These are phyloP conservation scores for Colletotrichum paranaense DNA, from an alignment of 2,329 filamentous ascomycete genomes.

Conservation along the genomic window DNA sequence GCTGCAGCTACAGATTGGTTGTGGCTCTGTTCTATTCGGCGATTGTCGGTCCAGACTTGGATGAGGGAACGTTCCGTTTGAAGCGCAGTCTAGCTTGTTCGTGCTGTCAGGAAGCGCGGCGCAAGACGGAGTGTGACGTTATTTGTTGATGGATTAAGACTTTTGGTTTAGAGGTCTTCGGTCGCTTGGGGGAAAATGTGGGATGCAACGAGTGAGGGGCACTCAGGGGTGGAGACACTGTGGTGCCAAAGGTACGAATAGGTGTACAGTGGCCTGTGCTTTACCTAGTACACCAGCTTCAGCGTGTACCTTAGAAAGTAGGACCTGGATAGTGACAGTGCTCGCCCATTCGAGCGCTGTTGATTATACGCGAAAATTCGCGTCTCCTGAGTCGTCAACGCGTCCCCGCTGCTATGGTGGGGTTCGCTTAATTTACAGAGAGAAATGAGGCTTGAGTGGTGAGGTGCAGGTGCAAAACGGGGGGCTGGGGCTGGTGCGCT, in stretches of 20 bases:
- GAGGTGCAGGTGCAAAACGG: constrained; percentile 18
- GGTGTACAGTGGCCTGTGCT: constrained; percentile 3
- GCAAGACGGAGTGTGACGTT: constrained; percentile 30
- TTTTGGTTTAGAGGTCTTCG: constrained; percentile 27
- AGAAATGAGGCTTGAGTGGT: constrained; percentile 22
- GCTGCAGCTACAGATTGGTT: constrained; percentile 5
- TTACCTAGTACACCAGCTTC: background rate
- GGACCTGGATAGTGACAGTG: background rate
- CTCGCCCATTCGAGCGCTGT: background rate
- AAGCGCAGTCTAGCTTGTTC: background rate
- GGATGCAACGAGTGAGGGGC: constrained; percentile 18
- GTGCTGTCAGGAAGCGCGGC: constrained; percentile 4
- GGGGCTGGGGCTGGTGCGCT: constrained; percentile 33
- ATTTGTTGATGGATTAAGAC: constrained; percentile 33
- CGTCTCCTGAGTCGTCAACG: constrained; percentile 23
- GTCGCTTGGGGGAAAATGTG: constrained; percentile 27
- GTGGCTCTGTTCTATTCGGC: background rate
- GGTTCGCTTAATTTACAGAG: constrained; percentile 30
- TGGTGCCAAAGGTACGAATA: background rate
- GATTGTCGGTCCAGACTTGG: background rate
- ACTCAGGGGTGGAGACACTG: background rate
- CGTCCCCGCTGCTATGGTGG: constrained; percentile 13
- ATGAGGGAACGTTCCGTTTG: background rate
- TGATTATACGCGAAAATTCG: constrained; percentile 35
- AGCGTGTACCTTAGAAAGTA: too few species aligned